Evolutionary conservation across 306 rosid genomes (phyloP).

Genomic region (Cucumis melo): DNA sequence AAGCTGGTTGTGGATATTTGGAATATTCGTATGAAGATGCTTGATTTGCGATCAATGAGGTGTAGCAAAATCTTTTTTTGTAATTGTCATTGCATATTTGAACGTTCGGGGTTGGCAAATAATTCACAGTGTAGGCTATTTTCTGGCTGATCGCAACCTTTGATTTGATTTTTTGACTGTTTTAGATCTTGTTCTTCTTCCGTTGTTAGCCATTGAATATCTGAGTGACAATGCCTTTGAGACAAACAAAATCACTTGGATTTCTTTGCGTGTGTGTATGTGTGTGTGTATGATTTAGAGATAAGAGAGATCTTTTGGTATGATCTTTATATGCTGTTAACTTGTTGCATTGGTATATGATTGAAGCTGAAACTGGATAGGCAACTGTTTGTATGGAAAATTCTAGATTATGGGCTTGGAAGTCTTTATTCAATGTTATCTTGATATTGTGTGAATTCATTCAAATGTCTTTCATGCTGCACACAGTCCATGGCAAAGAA

Average conservation of each 20-base stretch:
- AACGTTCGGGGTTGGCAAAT: not conserved
- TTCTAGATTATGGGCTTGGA: not conserved
- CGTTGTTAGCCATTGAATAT: not conserved
- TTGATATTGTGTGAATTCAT: not conserved
- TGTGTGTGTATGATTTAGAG: not conserved
- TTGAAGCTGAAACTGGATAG: not conserved
- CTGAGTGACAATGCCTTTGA: not conserved
- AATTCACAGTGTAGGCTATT: not conserved
- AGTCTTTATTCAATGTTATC: not conserved
- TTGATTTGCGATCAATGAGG: not conserved
- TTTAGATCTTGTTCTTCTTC: not conserved
- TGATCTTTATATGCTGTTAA: not conserved
- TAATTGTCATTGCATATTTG: not conserved
- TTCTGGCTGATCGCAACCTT: not conserved
- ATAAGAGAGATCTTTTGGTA: not conserved
- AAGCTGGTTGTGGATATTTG: not conserved
- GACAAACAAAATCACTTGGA: not conserved
- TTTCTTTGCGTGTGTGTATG: not conserved
- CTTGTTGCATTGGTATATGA: not conserved
- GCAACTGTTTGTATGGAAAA: not conserved
- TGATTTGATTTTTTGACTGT: not conserved
- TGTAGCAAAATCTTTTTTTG: not conserved
- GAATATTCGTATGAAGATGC: not conserved
- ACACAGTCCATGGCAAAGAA: constrained; percentile 82
- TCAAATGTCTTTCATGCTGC: not conserved